phyloP scores from a whole-genome alignment of 2,329 filamentous ascomycete genomes.

The Colletotrichum higginsianum region DNA sequence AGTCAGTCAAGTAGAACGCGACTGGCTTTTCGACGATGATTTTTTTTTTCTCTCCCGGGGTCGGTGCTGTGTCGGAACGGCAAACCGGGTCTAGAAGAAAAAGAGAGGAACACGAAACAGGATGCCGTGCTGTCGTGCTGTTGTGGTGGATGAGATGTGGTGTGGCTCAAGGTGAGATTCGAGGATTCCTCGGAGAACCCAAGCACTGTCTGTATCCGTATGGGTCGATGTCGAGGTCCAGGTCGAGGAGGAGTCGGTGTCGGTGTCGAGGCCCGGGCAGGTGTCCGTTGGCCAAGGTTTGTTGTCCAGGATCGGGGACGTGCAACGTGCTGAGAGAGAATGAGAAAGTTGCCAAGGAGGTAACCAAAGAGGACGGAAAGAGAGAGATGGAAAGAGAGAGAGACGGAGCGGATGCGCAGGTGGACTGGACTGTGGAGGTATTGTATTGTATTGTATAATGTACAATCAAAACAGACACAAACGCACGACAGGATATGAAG shows the following conservation, averaged over 20 bases:
- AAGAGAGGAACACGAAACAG: background rate
- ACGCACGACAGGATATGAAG: background rate
- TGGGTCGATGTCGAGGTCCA: background rate
- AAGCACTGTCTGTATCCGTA: background rate
- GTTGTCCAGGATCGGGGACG: background rate
- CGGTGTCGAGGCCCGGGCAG: background rate
- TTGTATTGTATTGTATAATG: background rate
- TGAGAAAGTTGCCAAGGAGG: background rate
- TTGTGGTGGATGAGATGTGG: background rate
- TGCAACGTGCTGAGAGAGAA: background rate
- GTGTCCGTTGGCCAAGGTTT: background rate
- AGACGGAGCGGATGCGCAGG: background rate
- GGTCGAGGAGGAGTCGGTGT: constrained; percentile 2
- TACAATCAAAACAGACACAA: constrained; percentile 14
- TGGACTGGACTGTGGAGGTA: background rate
- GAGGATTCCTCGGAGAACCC: constrained; percentile 20
- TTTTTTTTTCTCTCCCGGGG: background rate
- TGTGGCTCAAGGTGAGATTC: constrained; percentile 5
- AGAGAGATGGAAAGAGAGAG: background rate
- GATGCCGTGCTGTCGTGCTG: background rate
- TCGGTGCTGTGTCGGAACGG: background rate
- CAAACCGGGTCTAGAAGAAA: background rate
- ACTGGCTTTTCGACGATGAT: constrained; percentile 25
- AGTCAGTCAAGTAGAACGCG: background rate
- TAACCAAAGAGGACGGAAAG: background rate